phyloP scores from a whole-genome alignment of 164 flowering plant species.

The Litsea cubeba region DNA sequence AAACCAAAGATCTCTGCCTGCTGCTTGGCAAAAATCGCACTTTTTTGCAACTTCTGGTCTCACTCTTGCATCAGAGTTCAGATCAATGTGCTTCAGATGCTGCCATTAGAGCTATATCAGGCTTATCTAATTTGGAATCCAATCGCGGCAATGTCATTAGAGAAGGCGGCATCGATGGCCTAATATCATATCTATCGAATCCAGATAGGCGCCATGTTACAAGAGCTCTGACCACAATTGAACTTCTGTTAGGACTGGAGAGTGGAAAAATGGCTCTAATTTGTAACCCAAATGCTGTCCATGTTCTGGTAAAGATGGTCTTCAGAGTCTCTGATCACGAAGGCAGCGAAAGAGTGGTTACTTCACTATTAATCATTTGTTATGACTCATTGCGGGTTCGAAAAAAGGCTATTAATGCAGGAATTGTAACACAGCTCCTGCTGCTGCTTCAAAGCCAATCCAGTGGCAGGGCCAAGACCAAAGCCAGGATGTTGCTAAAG shows the following conservation, averaged over 20 bases:
- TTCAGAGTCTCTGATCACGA: slow-evolving; percentile 53
- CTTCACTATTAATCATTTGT: slow-evolving; percentile 38
- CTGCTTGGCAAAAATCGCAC: slow-evolving; percentile 22
- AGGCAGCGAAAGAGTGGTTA: slow-evolving; percentile 57
- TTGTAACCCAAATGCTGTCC: slow-evolving; percentile 30
- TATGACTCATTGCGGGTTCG: slow-evolving; percentile 25
- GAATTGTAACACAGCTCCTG: slow-evolving; percentile 59
- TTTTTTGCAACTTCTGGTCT: slow-evolving; percentile 21
- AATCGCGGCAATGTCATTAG: slow-evolving; percentile 27
- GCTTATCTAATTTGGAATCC: slow-evolving; percentile 28
- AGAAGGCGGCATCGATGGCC: slow-evolving; percentile 36
- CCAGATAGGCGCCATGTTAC: slow-evolving; percentile 14
- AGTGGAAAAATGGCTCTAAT: slow-evolving; percentile 35
- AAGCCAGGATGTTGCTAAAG: slow-evolving; percentile 65
- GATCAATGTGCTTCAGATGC: slow-evolving; percentile 31
- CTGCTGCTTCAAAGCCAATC: slow-evolving; percentile 72
- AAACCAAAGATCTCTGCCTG: slow-evolving; percentile 27
- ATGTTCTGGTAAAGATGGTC: slow-evolving; percentile 53
- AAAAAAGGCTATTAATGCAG: slow-evolving; percentile 45
- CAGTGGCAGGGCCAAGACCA: slow-evolving; percentile 41
- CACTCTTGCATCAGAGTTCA: slow-evolving; percentile 18
- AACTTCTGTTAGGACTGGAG: slow-evolving; percentile 33
- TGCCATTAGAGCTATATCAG: slow-evolving; percentile 34
- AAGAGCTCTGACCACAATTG: slow-evolving; percentile 36
- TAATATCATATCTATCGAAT: slow-evolving; percentile 28